These are phyloP conservation scores for Sporodiniella umbellata DNA, from an alignment of 371 early-diverging fungal genomes.

Conservation along the genomic window DNA sequence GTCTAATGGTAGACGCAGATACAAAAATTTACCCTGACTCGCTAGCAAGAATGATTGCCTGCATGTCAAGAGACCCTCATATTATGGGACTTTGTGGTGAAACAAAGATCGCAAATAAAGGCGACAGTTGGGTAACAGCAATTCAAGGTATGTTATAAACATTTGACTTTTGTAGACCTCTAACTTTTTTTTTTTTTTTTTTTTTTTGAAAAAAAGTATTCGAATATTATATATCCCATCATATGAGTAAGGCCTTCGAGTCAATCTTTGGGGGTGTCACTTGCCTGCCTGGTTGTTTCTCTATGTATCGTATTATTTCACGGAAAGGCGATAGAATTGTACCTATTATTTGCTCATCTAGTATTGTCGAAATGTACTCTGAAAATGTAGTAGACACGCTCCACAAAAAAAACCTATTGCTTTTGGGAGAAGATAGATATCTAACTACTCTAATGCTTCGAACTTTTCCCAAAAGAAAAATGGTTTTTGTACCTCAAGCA, in stretches of 20 bases:
- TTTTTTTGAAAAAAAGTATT: conserved; percentile 16
- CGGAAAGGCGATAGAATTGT: conserved; percentile 72
- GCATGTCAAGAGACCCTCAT: conserved; percentile 72
- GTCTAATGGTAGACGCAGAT: conserved; percentile 93
- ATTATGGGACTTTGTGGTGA: conserved; percentile 87
- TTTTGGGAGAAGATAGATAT: conserved; percentile 96
- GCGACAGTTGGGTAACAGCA: conserved; percentile 82
- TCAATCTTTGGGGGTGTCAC: conserved; percentile 97
- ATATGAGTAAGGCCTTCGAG: conserved; percentile 93
- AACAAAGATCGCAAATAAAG: conserved; percentile 85
- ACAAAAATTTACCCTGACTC: conserved; percentile 84
- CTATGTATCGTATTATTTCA: conserved; percentile 92
- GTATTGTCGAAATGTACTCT: conserved; percentile 88
- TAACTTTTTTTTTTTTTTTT: no score
- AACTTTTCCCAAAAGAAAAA: conserved; percentile 87
- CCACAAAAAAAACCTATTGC: conserved; percentile 92
- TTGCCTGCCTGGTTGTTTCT: conserved; percentile 95
- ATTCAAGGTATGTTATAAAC: conserved; percentile 80
- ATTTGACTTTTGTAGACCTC: no score
- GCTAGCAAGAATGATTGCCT: conserved; percentile 66
- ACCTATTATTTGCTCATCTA: conserved; percentile 82
- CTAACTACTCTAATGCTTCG: conserved; percentile 93
- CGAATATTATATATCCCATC: conserved; percentile 78
- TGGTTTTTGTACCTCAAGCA: conserved; percentile 93
- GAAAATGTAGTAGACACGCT: conserved; percentile 89